Conservation (phyloP, 2,329 filamentous ascomycete species). For the Exophiala alcalophila region DNA sequence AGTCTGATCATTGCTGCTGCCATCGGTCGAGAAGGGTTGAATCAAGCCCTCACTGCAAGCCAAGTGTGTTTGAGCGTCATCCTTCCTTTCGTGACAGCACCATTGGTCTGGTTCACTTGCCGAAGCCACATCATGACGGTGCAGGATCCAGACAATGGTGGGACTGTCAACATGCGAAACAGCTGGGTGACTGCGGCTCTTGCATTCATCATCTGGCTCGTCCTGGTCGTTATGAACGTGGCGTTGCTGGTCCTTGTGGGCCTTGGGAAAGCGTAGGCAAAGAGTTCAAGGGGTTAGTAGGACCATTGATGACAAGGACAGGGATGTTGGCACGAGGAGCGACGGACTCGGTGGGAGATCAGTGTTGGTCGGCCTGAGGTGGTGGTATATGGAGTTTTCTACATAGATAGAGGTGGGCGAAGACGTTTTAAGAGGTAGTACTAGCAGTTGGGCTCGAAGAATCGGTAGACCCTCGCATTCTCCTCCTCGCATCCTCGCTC, state of each 20-base stretch:
- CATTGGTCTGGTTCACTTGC: constrained; percentile 81
- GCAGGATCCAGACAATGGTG: constrained; percentile 16
- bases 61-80: constrained; percentile 78
- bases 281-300: background rate
- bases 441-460: constrained; percentile 10
- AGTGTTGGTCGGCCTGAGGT: background rate
- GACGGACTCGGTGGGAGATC: background rate
- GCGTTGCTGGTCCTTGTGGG: constrained; percentile 66
- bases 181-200: constrained; percentile 61
- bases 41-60: constrained; percentile 67
- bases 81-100: constrained; percentile 77
- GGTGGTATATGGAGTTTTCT: background rate
- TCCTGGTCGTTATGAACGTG: constrained; percentile 77
- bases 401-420: constrained; percentile 1
- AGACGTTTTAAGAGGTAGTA: constrained; percentile 1
- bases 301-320: background rate
- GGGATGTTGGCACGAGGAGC: background rate
- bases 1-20: constrained; percentile 80
- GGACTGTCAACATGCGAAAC: constrained; percentile 65
- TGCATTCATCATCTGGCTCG: constrained; percentile 64
- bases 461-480: constrained; percentile 10
- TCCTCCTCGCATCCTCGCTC: constrained; percentile 23
- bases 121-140: constrained; percentile 77
- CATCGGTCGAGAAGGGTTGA: constrained; percentile 68
- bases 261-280: constrained; percentile 48